phyloP scores from a whole-genome alignment of 768 basidiomycete species.

The Leccinum obscurum region DNA sequence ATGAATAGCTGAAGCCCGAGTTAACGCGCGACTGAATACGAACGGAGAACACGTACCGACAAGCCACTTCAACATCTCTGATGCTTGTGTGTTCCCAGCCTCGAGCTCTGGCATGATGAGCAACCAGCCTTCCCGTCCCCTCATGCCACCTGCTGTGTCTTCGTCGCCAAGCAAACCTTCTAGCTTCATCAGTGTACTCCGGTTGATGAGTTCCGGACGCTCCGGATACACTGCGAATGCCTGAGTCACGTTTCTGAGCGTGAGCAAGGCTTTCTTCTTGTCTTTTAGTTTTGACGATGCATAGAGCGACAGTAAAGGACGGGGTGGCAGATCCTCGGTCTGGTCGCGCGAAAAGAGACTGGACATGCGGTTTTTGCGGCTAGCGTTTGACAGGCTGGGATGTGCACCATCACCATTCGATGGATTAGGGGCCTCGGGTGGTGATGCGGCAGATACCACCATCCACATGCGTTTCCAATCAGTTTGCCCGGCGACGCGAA shows the following conservation, averaged over 20 bases:
- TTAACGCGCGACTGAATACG: constrained; percentile 8
- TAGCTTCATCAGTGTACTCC: constrained; percentile 89
- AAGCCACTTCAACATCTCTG: constrained; percentile 90
- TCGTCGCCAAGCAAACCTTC: constrained; percentile 85
- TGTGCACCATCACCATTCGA: constrained; percentile 30
- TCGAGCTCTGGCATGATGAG: constrained; percentile 90
- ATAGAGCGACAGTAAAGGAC: constrained; percentile 57
- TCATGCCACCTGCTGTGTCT: constrained; percentile 65
- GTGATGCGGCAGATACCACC: constrained; percentile 57
- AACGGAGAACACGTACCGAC: constrained; percentile 55
- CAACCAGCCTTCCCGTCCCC: constrained; percentile 77
- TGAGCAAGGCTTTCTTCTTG: constrained; percentile 68
- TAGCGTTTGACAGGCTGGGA: constrained; percentile 23
- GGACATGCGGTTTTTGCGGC: constrained; percentile 54
- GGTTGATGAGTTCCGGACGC: constrained; percentile 85
- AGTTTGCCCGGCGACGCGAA: constrained; percentile 93
- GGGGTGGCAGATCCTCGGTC: constrained; percentile 34
- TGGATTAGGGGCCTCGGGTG: constrained; percentile 24
- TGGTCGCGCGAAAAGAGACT: constrained; percentile 62
- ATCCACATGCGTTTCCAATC: constrained; percentile 96
- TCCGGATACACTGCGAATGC: constrained; percentile 96
- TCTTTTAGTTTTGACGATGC: constrained; percentile 69
- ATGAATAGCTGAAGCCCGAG: constrained; percentile 58
- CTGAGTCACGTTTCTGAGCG: constrained; percentile 70
- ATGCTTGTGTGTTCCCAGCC: constrained; percentile 56